Conservation (phyloP, 1,139 yeast species). For the Candida glucosophila region DNA sequence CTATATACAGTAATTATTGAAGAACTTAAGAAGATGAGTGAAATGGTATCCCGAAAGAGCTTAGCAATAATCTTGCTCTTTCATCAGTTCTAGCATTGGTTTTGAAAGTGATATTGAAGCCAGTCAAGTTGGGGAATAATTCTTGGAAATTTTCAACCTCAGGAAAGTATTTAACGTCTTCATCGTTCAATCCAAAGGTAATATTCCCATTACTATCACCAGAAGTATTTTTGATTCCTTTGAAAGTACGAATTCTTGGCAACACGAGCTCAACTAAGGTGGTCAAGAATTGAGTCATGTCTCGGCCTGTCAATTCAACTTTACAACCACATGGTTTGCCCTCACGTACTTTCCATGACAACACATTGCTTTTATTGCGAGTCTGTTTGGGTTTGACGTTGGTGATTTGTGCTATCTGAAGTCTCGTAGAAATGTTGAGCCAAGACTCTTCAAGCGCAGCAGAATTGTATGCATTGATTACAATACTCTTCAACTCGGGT, state of each 20-base stretch:
- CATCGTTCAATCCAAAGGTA: conserved; percentile 73
- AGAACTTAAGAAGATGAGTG: conserved; percentile 6
- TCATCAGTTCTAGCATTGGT: conserved; percentile 88
- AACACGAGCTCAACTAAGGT: conserved; percentile 88
- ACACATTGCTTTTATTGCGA: conserved; percentile 71
- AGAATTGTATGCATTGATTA: conserved; percentile 69
- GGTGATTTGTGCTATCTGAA: conserved; percentile 87
- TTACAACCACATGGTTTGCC: conserved; percentile 94
- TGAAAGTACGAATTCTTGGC: conserved; percentile 85
- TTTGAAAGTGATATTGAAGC: conserved; percentile 77
- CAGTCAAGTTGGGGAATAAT: conserved; percentile 80
- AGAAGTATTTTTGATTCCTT: conserved; percentile 63
- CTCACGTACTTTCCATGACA: conserved; percentile 79
- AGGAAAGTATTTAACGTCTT: conserved; percentile 78
- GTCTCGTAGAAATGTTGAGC: conserved; percentile 67
- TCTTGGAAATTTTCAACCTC: conserved; percentile 90
- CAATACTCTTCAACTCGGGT: conserved; percentile 60
- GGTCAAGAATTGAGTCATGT: conserved; percentile 76
- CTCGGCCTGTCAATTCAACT: conserved; percentile 67
- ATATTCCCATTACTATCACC: conserved; percentile 87
- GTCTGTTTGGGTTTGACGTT: conserved; percentile 75
- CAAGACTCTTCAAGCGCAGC: conserved; percentile 68
- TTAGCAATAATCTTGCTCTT: conserved; percentile 81
- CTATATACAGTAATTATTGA: conserved; percentile 3
- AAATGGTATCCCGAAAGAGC: conserved; percentile 82